These are phyloP conservation scores for Penicillium paneum DNA, from an alignment of 2,329 filamentous ascomycete genomes.

Conservation along the genomic window DNA sequence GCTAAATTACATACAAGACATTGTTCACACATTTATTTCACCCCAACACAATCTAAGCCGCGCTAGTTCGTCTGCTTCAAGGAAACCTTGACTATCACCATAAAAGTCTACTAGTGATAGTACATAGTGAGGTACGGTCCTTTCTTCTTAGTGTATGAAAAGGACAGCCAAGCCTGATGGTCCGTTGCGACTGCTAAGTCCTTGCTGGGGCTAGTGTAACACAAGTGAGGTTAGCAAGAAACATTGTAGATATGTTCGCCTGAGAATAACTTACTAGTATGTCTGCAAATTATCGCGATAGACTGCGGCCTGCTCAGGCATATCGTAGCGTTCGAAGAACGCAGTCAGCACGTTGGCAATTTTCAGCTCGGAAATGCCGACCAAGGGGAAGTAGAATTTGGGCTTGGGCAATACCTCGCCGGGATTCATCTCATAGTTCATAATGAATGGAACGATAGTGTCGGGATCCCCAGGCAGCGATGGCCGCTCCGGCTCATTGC, in stretches of 20 bases:
- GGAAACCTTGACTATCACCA: too few species aligned
- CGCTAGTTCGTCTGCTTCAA: too few species aligned
- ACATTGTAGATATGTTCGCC: rapidly evolving
- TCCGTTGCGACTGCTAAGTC: conserved; percentile 5
- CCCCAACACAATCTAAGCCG: not conserved
- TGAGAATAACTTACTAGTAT: conserved; percentile 9
- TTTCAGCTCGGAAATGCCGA: conserved; percentile 9
- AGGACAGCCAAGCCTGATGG: conserved; percentile 7
- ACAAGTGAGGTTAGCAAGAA: not conserved
- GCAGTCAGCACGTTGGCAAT: conserved; percentile 3
- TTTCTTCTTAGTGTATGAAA: conserved; percentile 8
- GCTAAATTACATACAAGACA: not conserved
- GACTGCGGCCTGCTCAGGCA: conserved; percentile 1
- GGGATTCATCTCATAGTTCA: conserved; percentile 11
- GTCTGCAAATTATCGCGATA: conserved; percentile 9
- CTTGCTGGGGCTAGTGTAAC: not conserved
- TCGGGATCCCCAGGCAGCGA: conserved; percentile 6
- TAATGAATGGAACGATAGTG: conserved; percentile 5
- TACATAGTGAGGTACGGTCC: conserved; percentile 10
- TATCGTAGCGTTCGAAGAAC: conserved; percentile 2
- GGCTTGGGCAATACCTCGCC: not conserved
- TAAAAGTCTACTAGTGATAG: not conserved
- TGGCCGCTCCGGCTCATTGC: conserved; percentile 6
- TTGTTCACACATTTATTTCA: not conserved
- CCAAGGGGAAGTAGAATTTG: conserved; percentile 14